Conservation (phyloP, 106 monocot species). For the Allium cepa region DNA sequence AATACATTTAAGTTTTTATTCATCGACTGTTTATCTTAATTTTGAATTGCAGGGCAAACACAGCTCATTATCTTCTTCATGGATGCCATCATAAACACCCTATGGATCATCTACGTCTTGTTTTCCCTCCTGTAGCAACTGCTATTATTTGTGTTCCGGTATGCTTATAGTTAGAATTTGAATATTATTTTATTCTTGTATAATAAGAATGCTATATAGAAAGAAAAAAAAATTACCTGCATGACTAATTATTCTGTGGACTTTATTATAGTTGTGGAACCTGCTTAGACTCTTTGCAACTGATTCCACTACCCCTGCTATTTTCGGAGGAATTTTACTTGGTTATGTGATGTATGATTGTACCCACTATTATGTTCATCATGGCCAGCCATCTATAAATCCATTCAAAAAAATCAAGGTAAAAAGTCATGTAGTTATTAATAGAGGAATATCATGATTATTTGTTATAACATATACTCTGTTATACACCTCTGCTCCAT, state of each 20-base stretch:
- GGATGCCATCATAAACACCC: conserved; percentile 99
- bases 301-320: conserved; percentile 44
- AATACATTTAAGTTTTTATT: background rate
- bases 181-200: background rate
- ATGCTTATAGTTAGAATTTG: background rate
- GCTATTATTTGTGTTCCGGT: conserved; percentile 80
- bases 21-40: background rate
- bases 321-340: conserved; percentile 73
- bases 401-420: conserved; percentile 22
- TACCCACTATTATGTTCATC: conserved; percentile 92
- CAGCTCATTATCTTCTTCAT: conserved; percentile 85
- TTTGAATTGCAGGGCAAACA: conserved; percentile 64
- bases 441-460: too few species aligned
- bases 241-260: background rate
- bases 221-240: background rate
- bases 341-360: conserved; percentile 97
- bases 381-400: conserved; percentile 56
- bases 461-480: too few species aligned
- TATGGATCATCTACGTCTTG: conserved; percentile 87
- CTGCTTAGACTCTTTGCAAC: conserved; percentile 48
- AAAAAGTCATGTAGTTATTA: background rate
- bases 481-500: too few species aligned
- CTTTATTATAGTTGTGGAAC: conserved; percentile 48
- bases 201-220: background rate
- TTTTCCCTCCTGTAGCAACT: conserved; percentile 82